Evolutionary conservation across 768 basidiomycete species (phyloP), one percentile per base, ranked within the genome.

Genomic region (Pisolithus sp.): DNA sequence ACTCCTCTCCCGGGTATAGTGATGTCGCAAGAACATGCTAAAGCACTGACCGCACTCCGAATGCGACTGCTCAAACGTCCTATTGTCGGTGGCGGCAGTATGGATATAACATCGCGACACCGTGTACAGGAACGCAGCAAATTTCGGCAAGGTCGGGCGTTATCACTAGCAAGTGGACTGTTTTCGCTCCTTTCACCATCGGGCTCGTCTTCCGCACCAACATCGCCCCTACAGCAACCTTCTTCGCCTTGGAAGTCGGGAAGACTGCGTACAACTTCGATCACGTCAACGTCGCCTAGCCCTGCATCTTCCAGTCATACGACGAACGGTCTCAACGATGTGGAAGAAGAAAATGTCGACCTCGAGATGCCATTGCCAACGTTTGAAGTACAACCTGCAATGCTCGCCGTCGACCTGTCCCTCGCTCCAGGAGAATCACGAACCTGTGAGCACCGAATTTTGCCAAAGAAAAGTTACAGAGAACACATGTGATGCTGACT

Each of bases 381-480:
- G 1, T 83, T 95, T 23, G 86, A 93, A 55, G 82, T 87, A 0
- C 86, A 86, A 52, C 87, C 89, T 9, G 80, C 86, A 30, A 87
- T 98, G 80, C 73, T 98, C 9, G 93, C 88, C 0, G 90, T 99
- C 0, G 96, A 98, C 67, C 63, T 97, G 28, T 69, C 74, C 5
- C 74, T 99, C 17, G 75, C 71, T 3, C 90, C 92, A n/a, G 93
- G 93, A 4, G 86, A 94, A 67, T 86, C 81, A 31, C 78, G 83
- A 53, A 87, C 78, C 55, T 96, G 93, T 94, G 63, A 61, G 67
- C 38, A 7, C 8, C 18, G 13, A 23, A 17, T 5, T 43, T 5
- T 15, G 34, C 13, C 34, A 34, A 34, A 34, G 34, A 34, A 34
- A 34, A 8, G 30, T 30, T 30, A 9, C 46, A 43, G 7, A 17